phyloP scores from a whole-genome alignment of 768 basidiomycete genomes.

The Pleurotus salmoneostramineus region DNA sequence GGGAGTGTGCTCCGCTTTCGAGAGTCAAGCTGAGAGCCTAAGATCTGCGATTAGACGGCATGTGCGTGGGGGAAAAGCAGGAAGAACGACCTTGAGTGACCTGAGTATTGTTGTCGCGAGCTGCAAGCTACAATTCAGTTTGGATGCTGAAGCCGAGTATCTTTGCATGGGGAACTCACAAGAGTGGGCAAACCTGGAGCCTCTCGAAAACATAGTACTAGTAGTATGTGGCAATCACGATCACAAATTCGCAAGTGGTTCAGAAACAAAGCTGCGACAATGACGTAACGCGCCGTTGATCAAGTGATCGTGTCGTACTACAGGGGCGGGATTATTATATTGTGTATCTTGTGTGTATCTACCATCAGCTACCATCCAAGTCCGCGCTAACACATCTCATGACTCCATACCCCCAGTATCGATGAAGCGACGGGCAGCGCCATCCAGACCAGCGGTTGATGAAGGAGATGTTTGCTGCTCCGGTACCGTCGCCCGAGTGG shows the following conservation, averaged over 20 bases:
- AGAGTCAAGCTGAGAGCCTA: slow-evolving; percentile 41
- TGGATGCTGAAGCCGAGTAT: too few species aligned
- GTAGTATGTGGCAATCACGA: neutral
- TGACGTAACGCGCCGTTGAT: neutral
- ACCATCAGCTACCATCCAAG: neutral
- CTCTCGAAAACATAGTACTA: slow-evolving; percentile 40
- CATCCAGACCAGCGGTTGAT: slow-evolving; percentile 16
- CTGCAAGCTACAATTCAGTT: slow-evolving; percentile 19
- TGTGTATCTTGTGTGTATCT: too few species aligned
- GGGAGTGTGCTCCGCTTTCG: slow-evolving; percentile 59
- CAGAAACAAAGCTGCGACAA: neutral
- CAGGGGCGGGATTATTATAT: too few species aligned
- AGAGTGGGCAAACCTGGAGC: slow-evolving; percentile 37
- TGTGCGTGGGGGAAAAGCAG: neutral
- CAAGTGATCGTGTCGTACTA: too few species aligned
- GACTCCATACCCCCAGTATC: slow-evolving; percentile 25
- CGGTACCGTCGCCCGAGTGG: neutral
- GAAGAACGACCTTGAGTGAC: slow-evolving; percentile 29
- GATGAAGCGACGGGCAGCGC: slow-evolving; percentile 24
- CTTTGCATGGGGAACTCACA: too few species aligned
- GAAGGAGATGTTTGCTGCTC: neutral
- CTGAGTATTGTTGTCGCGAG: slow-evolving; percentile 45
- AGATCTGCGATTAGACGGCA: neutral
- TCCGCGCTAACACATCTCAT: slow-evolving; percentile 7
- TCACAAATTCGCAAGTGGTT: neutral